Evolutionary conservation across 2,329 filamentous ascomycete genomes (phyloP).

Genomic region (Davidsoniella australis): DNA sequence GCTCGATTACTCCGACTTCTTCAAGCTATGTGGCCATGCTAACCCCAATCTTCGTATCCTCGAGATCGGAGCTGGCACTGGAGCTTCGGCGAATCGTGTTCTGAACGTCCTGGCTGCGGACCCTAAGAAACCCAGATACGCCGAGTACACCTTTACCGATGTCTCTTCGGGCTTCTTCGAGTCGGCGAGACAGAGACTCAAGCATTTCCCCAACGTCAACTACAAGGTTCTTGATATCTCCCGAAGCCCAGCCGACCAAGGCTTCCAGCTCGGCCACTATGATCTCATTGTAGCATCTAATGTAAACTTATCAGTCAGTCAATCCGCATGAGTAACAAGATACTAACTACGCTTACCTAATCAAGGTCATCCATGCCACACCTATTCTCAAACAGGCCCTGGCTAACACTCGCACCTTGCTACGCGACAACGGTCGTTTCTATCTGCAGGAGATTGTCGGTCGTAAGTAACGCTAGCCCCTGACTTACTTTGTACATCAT

Average conservation of each 20-base stretch:
- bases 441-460: slow-evolving; percentile 17
- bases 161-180: slow-evolving; percentile 22
- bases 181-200: slow-evolving; percentile 13
- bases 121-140: slow-evolving; percentile 14
- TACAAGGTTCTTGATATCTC: slow-evolving; percentile 18
- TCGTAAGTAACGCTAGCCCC: not conserved
- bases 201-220: slow-evolving; percentile 8
- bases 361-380: slow-evolving; percentile 18
- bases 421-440: slow-evolving; percentile 19
- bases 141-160: slow-evolving; percentile 25
- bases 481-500: too few relatives aligned
- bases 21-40: slow-evolving; percentile 10
- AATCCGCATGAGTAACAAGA: too few relatives aligned
- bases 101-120: slow-evolving; percentile 15
- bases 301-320: too few relatives aligned
- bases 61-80: slow-evolving; percentile 25
- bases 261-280: slow-evolving; percentile 13
- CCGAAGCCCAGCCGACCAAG: slow-evolving; percentile 7
- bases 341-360: too few relatives aligned
- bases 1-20: not conserved
- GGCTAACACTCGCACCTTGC: slow-evolving; percentile 12
- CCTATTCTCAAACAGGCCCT: slow-evolving; percentile 16
- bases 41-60: slow-evolving; percentile 21
- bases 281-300: slow-evolving; percentile 17
- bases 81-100: slow-evolving; percentile 18